Conservation (phyloP, 169 alveolate species). For the Plasmodium blacklocki region DNA sequence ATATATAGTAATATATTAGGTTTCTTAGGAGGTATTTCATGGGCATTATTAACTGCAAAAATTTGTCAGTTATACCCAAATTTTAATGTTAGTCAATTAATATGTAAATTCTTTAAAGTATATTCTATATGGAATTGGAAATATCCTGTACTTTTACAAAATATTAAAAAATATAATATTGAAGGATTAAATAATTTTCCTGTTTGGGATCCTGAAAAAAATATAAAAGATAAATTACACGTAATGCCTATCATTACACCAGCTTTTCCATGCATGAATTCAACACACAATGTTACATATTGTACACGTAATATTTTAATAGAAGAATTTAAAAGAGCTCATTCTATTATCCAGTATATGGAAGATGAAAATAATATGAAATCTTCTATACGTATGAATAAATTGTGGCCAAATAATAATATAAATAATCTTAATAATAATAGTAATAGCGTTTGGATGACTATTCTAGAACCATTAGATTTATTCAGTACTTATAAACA, state of each 20-base stretch:
- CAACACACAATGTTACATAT: slow-evolving; percentile 95
- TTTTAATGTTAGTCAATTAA: slow-evolving; percentile 92
- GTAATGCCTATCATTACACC: slow-evolving; percentile 98
- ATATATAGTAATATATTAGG: slow-evolving; percentile 98
- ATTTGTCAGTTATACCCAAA: slow-evolving; percentile 97
- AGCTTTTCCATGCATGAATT: slow-evolving; percentile 98
- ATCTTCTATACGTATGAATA: not conserved
- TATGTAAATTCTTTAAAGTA: slow-evolving; percentile 95
- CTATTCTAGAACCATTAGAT: slow-evolving; percentile 83
- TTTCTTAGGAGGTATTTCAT: slow-evolving; percentile 98
- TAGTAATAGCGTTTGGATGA: slow-evolving; percentile 80
- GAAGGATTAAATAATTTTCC: slow-evolving; percentile 92
- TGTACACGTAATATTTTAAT: slow-evolving; percentile 94
- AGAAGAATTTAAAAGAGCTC: slow-evolving; percentile 93
- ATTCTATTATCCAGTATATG: slow-evolving; percentile 70
- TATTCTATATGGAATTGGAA: slow-evolving; percentile 93
- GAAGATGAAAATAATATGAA: slow-evolving; percentile 74
- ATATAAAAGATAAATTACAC: slow-evolving; percentile 91
- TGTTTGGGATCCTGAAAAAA: slow-evolving; percentile 94
- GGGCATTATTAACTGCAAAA: slow-evolving; percentile 98
- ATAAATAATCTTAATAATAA: not conserved
- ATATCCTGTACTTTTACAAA: slow-evolving; percentile 91
- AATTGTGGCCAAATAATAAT: not conserved
- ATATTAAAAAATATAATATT: slow-evolving; percentile 88
- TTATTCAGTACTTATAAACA: slow-evolving; percentile 86